These are phyloP conservation scores for Nothophytophthora sp. DNA, from an alignment of 352 stramenopile genomes.

Conservation along the genomic window DNA sequence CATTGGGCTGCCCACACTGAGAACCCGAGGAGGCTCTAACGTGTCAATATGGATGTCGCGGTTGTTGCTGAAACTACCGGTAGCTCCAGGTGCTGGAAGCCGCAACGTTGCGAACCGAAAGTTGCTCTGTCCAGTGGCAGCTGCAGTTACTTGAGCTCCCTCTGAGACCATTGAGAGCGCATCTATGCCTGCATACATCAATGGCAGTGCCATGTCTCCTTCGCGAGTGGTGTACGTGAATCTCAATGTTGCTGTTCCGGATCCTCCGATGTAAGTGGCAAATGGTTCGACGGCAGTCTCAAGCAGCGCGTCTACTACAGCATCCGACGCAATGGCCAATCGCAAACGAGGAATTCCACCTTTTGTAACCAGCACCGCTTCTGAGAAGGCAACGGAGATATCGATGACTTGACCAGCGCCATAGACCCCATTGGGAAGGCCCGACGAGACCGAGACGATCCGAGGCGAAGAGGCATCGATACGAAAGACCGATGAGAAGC, in stretches of 20 bases:
- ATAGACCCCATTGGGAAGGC: slow-evolving; percentile 50
- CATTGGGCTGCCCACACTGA: slow-evolving; percentile 45
- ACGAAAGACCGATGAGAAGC: slow-evolving; percentile 29
- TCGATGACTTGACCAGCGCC: slow-evolving; percentile 58
- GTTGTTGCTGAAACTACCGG: slow-evolving; percentile 63
- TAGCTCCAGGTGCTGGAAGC: slow-evolving; percentile 38
- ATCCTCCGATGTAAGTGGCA: slow-evolving; percentile 41
- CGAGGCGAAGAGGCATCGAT: slow-evolving; percentile 47
- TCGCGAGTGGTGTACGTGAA: slow-evolving; percentile 40
- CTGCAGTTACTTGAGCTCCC: slow-evolving; percentile 23
- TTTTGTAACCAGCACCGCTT: slow-evolving; percentile 34
- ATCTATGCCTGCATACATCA: slow-evolving; percentile 60
- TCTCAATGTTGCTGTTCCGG: slow-evolving; percentile 32
- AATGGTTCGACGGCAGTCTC: background rate
- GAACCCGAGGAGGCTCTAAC: slow-evolving; percentile 46
- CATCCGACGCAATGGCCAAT: slow-evolving; percentile 45
- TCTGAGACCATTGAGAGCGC: slow-evolving; percentile 32
- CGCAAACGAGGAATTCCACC: slow-evolving; percentile 26
- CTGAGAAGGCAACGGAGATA: slow-evolving; percentile 56
- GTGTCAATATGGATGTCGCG: slow-evolving; percentile 70
- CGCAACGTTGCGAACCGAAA: slow-evolving; percentile 42
- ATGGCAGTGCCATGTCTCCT: slow-evolving; percentile 57
- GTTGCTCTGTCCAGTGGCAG: slow-evolving; percentile 8
- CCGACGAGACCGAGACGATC: slow-evolving; percentile 50
- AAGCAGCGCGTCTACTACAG: slow-evolving; percentile 4